Evolutionary conservation across 192 early-diverging fungal genomes (phyloP).

Genomic region (Podila epicladia): DNA sequence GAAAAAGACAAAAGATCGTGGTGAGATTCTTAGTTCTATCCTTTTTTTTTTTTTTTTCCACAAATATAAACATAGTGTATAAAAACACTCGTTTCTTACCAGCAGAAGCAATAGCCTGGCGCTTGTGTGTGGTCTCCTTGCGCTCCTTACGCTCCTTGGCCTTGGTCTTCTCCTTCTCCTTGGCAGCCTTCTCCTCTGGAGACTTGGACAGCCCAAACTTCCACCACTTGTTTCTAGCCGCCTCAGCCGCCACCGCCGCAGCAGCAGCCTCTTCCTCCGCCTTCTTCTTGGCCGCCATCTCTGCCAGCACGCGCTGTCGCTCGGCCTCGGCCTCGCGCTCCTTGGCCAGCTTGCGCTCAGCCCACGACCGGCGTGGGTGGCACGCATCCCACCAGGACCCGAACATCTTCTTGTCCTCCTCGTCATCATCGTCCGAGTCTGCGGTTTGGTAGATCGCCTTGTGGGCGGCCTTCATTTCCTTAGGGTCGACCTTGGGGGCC

Average conservation of each 20-base stretch:
- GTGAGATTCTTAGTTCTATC: too few species aligned
- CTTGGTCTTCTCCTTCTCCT: constrained; percentile 16
- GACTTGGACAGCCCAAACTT: constrained; percentile 11
- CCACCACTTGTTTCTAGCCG: constrained; percentile 43
- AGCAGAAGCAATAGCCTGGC: constrained; percentile 49
- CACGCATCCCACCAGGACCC: constrained; percentile 47
- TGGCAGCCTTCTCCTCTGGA: constrained; percentile 20
- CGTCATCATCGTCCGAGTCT: constrained; percentile 11
- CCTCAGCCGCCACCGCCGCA: constrained; percentile 30
- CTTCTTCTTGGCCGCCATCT: constrained; percentile 31
- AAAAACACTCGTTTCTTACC: constrained; percentile 13
- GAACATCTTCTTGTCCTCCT: constrained; percentile 41
- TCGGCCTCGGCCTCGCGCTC: constrained; percentile 43
- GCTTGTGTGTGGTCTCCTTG: constrained; percentile 27
- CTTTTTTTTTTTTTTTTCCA: background rate
- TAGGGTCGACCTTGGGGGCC: constrained; percentile 46
- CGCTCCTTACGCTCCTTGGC: constrained; percentile 35
- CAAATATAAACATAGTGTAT: background rate
- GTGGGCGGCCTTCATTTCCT: constrained; percentile 49
- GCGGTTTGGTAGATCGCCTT: constrained; percentile 13
- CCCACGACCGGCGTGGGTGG: constrained; percentile 41
- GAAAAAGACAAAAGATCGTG: background rate
- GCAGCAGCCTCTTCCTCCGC: constrained; percentile 33
- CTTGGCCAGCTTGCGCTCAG: constrained; percentile 43
- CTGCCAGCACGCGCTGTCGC: constrained; percentile 18